Evolutionary conservation across 1,139 yeast genomes (phyloP).

Genomic region (Lodderomyces orthopsilosis): DNA sequence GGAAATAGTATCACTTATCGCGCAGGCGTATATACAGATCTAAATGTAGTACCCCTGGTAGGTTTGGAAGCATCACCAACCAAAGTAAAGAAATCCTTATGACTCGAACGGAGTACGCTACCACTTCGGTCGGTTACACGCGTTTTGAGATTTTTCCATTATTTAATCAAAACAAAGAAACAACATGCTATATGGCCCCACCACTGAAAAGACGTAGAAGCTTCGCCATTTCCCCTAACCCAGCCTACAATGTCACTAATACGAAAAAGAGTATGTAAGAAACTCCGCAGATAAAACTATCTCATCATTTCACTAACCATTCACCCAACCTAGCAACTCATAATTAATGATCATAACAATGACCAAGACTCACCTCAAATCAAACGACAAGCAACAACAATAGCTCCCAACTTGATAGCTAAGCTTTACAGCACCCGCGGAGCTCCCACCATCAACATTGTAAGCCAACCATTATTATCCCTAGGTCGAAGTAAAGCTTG

Average conservation of each 20-base stretch:
- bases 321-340: not conserved
- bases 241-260: constrained; percentile 1
- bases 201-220: too few relatives aligned
- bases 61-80: too few relatives aligned
- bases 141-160: too few relatives aligned
- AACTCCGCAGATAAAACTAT: not conserved
- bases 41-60: too few relatives aligned
- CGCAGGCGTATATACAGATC: too few relatives aligned
- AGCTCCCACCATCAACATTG: constrained; percentile 32
- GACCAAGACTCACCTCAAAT: not conserved
- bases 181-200: too few relatives aligned
- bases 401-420: constrained; percentile 18
- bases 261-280: constrained; percentile 3
- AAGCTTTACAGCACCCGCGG: constrained; percentile 32
- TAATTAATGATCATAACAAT: not conserved
- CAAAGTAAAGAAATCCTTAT: too few relatives aligned
- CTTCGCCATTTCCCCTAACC: not conserved
- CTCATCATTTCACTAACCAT: not conserved
- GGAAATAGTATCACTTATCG: too few relatives aligned
- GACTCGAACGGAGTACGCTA: too few relatives aligned
- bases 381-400: constrained; percentile 1
- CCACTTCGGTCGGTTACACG: too few relatives aligned
- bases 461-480: constrained; percentile 30
- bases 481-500: constrained; percentile 66
- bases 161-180: too few relatives aligned